These are phyloP conservation scores for Aspergillus candidus DNA, from an alignment of 2,329 filamentous ascomycete species.

Conservation along the genomic window DNA sequence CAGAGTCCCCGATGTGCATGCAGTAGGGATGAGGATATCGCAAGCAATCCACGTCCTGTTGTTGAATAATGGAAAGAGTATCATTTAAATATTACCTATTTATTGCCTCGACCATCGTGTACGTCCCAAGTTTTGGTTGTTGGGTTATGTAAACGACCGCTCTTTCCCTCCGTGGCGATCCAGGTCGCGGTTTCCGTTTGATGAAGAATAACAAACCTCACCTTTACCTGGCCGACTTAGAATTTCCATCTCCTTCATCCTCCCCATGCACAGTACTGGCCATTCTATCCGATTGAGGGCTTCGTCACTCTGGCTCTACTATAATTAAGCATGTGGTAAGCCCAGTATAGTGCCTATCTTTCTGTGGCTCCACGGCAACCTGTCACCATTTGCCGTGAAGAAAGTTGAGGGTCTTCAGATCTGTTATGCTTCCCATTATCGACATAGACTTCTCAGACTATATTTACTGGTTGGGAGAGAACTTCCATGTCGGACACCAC, in stretches of 20 bases:
- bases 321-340: too few species aligned
- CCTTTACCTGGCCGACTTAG: too few species aligned
- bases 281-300: too few species aligned
- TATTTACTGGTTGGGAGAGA: too few species aligned
- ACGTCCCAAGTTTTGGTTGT: not conserved
- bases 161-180: not conserved
- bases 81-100: not conserved
- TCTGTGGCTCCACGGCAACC: too few species aligned
- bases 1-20: slow-evolving; percentile 22
- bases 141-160: too few species aligned
- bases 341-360: too few species aligned
- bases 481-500: slow-evolving; percentile 20
- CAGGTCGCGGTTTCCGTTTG: not conserved
- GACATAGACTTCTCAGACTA: too few species aligned
- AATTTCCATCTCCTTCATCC: too few species aligned
- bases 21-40: slow-evolving; percentile 31
- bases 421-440: not conserved
- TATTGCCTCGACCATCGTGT: not conserved
- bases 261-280: too few species aligned
- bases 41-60: slow-evolving; percentile 14
- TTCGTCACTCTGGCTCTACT: too few species aligned
- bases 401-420: not conserved
- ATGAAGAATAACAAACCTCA: too few species aligned
- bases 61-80: slow-evolving; percentile 5
- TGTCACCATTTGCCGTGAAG: not conserved